Evolutionary conservation across 495 filamentous ascomycete species (phyloP), one percentile per base, ranked within the genome.

Genomic region (Lasiosphaeria miniovina): DNA sequence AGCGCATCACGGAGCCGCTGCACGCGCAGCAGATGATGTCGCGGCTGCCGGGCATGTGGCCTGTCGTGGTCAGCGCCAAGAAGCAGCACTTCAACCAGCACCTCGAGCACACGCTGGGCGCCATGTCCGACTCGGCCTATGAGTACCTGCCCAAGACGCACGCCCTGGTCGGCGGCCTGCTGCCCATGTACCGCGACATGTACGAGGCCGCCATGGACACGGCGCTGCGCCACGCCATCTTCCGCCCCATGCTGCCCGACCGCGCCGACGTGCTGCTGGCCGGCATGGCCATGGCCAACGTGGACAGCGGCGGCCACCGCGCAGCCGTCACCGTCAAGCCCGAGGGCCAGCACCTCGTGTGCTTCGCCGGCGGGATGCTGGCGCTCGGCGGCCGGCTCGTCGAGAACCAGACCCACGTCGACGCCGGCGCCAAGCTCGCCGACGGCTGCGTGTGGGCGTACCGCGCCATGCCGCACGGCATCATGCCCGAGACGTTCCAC

Each of bases 381-480:
- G 90, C 85, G 9, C 72, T 96, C 17, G 92, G 89, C 24, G 87
- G 88, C 45, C 87, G 85, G 69, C 75, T 90, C 1, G 86, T 92
- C 57, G 74, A 80, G 15, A 81, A 86, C 45, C 75, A 83, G 6
- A 78, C 80, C 5, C 89, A 96, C 68, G 68, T 95, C 40, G 80
- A 88, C 2, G 80, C 90, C 49, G 91, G 86, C 12, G 74, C 77
- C 50, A 88, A 90, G 69, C 74, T 95, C 32, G 89, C 87, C 1
- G 87, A 93, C 60, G 91, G 90, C 38, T 96, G 91, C 68, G 81
- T 93, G 14, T 96, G 89, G 90, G 83, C 88, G 2, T 96, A 96
- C 73, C 79, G 87, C 49, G 76, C 83, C 8, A 87, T 86, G 35
- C 78, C 82, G 7, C 82, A 83, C 0, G 92, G 90, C 11, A 89